A percentile compares a stretch with the other conserved stretches of the same genome.
Conservation (phyloP, 169 alveolate species). For the Plasmodium ovale region DNA sequence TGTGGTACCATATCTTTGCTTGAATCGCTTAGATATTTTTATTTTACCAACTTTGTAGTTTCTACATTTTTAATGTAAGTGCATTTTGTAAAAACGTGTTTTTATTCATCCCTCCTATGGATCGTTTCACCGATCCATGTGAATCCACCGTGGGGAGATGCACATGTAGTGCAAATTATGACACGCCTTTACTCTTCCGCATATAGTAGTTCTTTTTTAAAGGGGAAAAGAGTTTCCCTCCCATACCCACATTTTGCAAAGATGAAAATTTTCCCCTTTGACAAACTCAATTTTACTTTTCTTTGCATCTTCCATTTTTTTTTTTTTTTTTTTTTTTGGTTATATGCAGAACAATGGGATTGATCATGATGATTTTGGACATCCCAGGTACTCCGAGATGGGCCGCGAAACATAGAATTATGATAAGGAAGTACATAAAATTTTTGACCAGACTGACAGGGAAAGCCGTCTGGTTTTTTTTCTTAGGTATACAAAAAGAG, state of each 20-base stretch:
- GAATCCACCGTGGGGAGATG: too few species aligned
- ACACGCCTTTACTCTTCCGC: too few species aligned
- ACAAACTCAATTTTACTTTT: conserved; percentile 64
- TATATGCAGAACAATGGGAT: conserved; percentile 85
- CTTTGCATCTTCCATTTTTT: neutral
- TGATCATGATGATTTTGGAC: conserved; percentile 90
- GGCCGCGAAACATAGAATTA: conserved; percentile 91
- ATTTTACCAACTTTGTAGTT: conserved; percentile 83
- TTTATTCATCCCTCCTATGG: too few species aligned
- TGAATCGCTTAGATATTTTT: conserved; percentile 80
- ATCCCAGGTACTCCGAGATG: conserved; percentile 95
- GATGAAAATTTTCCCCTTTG: too few species aligned
- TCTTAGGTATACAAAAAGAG: conserved; percentile 77
- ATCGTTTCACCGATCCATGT: too few species aligned
- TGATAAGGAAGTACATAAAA: conserved; percentile 88
- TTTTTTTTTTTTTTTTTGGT: neutral
- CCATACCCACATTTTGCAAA: too few species aligned
- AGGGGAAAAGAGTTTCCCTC: too few species aligned
- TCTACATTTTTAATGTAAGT: conserved; percentile 83
- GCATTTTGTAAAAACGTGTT: neutral
- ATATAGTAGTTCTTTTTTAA: too few species aligned
- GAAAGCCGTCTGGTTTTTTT: conserved; percentile 89
- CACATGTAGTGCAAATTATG: too few species aligned
- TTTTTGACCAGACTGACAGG: conserved; percentile 91
- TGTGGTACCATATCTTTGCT: conserved; percentile 86